These are phyloP conservation scores for Thalassiosira exigua DNA, from an alignment of 352 stramenopile genomes.

Conservation along the genomic window DNA sequence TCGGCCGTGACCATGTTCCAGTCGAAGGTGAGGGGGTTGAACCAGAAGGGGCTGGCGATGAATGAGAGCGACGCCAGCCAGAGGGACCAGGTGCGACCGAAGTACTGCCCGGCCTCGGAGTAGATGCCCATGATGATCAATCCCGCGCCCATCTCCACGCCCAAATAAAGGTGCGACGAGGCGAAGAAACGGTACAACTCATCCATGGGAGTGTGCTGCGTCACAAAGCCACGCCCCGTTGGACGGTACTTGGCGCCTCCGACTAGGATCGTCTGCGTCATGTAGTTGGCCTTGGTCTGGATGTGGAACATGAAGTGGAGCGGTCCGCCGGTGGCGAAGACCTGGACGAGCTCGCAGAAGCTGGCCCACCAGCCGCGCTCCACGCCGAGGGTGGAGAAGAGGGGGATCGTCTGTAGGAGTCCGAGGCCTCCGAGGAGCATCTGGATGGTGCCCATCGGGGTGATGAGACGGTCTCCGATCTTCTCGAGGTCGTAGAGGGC, in stretches of 20 bases:
- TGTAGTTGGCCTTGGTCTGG: conserved; percentile 99
- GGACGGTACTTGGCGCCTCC: conserved; percentile 97
- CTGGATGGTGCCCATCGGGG: conserved; percentile 94
- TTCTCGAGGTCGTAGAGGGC: conserved; percentile 92
- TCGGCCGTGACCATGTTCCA: conserved; percentile 93
- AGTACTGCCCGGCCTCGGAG: conserved; percentile 94
- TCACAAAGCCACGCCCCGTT: conserved; percentile 98
- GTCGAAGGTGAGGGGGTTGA: conserved; percentile 97
- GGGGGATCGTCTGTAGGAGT: conserved; percentile 96
- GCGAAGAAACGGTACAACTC: conserved; percentile 99
- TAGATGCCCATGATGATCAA: conserved; percentile 94
- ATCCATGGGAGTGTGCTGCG: conserved; percentile 97
- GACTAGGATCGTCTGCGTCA: conserved; percentile 97
- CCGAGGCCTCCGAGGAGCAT: conserved; percentile 95
- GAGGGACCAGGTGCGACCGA: conserved; percentile 96
- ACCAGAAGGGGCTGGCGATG: conserved; percentile 96
- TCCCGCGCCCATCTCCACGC: conserved; percentile 92
- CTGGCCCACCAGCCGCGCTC: conserved; percentile 96
- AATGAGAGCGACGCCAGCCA: conserved; percentile 95
- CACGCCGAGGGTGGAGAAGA: conserved; percentile 97
- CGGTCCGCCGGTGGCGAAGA: conserved; percentile 96
- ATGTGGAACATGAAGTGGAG: conserved; percentile 99
- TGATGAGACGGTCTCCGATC: conserved; percentile 91
- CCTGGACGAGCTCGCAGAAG: conserved; percentile 89
- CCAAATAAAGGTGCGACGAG: conserved; percentile 96